Evolutionary conservation across 345 rosid species (phyloP), one percentile per base, ranked within the genome.

Genomic region (Odontarrhena argentea): DNA sequence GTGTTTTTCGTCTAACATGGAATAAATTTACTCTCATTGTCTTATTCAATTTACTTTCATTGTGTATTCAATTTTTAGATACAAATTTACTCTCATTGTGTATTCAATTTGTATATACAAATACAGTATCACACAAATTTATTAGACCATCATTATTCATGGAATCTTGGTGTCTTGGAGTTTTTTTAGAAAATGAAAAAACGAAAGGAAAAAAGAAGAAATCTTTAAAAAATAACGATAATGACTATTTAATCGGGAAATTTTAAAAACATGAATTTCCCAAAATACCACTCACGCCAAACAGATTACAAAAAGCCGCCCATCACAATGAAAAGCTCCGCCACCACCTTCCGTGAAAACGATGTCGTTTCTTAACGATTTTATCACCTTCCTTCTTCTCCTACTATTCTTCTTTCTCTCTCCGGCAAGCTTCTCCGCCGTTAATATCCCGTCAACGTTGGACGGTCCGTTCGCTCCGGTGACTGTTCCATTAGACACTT

Each of bases 401-500:
- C 51, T 60, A 0, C 57, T 67, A 38, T n/a, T 55, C 47, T 60
- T 12, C 63, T 53, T 54, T 45, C 52, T 53, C 43, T 52, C 64
- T 12, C 53, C 68, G 52, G 45, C 34, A 40, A 67, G 13, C 9
- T 46, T 22, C 46, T 37, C 64, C 38, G 73, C 58, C 24, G 63
- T 6, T 13, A 5, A 9, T 44, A 82, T 84, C 57, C 86, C 84
- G 7, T 78, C 91, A 0, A 87, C 87, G 52, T 70, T 82, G 51
- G 87, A 85, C 9, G 95, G 89, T 4, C 87, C 91, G 0, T 84
- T 87, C 54, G 47, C n/a, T 18, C 91, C 95, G n/a, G 79, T 79
- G 4, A 87, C 91, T 0, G 82, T 80, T 13, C 86, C 89, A 6
- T 78, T 79, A 60, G 95, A 84, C 65, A 70, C 78, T 13, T 45